Base-by-base conservation (phyloP, 2,329 filamentous ascomycete species). In the Cryphonectria radicalis region DNA sequence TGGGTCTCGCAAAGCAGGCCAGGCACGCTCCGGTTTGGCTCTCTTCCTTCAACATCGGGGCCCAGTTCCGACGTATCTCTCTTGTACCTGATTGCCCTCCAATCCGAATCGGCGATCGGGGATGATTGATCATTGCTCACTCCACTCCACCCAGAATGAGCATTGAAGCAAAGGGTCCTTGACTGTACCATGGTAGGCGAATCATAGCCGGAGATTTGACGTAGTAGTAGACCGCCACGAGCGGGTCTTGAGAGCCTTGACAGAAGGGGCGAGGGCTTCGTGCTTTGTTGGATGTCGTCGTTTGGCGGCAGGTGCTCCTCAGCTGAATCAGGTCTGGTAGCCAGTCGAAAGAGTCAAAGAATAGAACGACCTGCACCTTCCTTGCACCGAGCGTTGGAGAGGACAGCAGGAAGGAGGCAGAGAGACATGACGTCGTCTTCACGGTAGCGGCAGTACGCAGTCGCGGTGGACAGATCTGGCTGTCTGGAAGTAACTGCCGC, bases 1-100 rank as follows among this genome's bases (percentile, higher is more conserved):
- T 64, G 37, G 59, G 46, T 11, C 66, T 70, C 65, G 68, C 71
- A 66, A 68, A 60, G 66, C 46, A 69, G 50, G 57, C 35, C 19
- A 67, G 65, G 32, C 57, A 55, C 35, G 60, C 68, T 65, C 71
- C 71, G 71, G 68, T 70, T 68, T 62, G 71, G 68, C 66, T 66
- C 63, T 59, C 55, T 59, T 57, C 60, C 50, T 50, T 62, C 62
- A 66, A 17, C 32, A 35, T 65, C 55, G 25, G 66, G 55, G 28
- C 66, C 55, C 66, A 40, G 66, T 37, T 28, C 50, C 22, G 22
- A 66, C 19, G 46, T 37, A 57, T 42, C 28, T 42, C 22, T 62
- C 32, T 62, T 32, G 46, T 66, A 66, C 46, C 13, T 66, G 10
- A n/a, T 40, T 13, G 17, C 17, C 43, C 28, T 25, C n/a, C 50